Evolutionary conservation across 2,329 filamentous ascomycete species (phyloP).

Genomic region (Fusarium sp.): DNA sequence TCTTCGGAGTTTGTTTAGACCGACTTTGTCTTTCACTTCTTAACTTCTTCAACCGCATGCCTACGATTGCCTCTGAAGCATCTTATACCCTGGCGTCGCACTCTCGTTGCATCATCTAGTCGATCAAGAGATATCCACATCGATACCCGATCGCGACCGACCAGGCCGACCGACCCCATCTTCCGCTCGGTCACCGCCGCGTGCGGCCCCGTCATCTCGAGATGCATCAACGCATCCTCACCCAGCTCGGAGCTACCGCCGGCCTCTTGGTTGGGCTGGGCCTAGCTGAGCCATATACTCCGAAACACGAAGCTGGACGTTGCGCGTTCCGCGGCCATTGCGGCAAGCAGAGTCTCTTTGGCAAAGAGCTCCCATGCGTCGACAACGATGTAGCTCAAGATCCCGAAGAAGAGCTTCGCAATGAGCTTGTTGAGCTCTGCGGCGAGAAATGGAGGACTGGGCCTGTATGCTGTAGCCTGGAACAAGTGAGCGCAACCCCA

Average conservation of each 20-base stretch:
- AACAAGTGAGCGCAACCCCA: conserved; percentile 69
- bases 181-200: conserved; percentile 16
- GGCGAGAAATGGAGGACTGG: conserved; percentile 87
- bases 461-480: conserved; percentile 84
- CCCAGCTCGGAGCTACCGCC: conserved; percentile 46
- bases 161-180: conserved; percentile 23
- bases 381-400: conserved; percentile 86
- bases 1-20: conserved; percentile 14
- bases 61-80: conserved; percentile 26
- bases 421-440: conserved; percentile 85
- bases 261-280: conserved; percentile 44
- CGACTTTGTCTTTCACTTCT: not conserved
- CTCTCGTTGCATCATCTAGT: conserved; percentile 26
- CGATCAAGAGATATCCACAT: conserved; percentile 16
- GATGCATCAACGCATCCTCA: conserved; percentile 49
- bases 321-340: conserved; percentile 94
- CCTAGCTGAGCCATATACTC: conserved; percentile 52
- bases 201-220: conserved; percentile 33
- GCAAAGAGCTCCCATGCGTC: conserved; percentile 88
- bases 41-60: conserved; percentile 13
- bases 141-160: conserved; percentile 17
- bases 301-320: conserved; percentile 84
- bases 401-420: conserved; percentile 76
- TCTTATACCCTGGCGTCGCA: conserved; percentile 15
- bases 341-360: conserved; percentile 90